These are phyloP conservation scores for Plasmodium berghei DNA, from an alignment of 169 alveolate species.

Conservation along the genomic window DNA sequence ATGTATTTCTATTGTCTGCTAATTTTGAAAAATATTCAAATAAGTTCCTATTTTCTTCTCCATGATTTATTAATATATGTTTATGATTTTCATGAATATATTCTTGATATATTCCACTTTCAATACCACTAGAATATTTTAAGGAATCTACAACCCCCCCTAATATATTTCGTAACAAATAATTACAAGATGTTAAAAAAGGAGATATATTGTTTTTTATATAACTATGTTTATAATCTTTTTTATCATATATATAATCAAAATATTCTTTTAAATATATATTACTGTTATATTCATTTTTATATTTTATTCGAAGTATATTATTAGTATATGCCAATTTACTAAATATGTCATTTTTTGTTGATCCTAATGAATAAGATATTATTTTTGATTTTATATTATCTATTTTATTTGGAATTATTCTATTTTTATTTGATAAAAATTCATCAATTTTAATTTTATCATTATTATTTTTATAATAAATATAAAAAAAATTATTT, in stretches of 20 bases:
- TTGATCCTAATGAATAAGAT: constrained; percentile 71
- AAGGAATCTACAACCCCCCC: constrained; percentile 63
- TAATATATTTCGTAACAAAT: constrained; percentile 55
- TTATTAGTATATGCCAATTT: constrained; percentile 71
- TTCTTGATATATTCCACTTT: constrained; percentile 35
- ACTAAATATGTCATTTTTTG: constrained; percentile 66
- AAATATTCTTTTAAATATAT: constrained; percentile 39
- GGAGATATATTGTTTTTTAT: constrained; percentile 62
- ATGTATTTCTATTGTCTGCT: constrained; percentile 76
- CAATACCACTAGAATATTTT: constrained; percentile 12
- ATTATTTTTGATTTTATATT: constrained; percentile 56
- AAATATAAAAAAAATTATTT: constrained; percentile 41
- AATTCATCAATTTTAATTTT: constrained; percentile 19
- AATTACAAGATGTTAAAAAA: constrained; percentile 54
- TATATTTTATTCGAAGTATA: constrained; percentile 60
- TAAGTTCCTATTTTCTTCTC: constrained; percentile 75
- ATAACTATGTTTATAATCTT: constrained; percentile 12
- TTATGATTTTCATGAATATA: constrained; percentile 21
- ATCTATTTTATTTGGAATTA: constrained; percentile 22
- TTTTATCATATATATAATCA: constrained; percentile 73
- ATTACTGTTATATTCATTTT: constrained; percentile 27
- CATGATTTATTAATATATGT: constrained; percentile 53
- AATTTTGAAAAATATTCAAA: constrained; percentile 77
- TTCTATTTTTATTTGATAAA: constrained; percentile 52
- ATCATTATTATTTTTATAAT: constrained; percentile 45